Base-by-base conservation (phyloP, 768 basidiomycete species). In the Russula lepida region DNA sequence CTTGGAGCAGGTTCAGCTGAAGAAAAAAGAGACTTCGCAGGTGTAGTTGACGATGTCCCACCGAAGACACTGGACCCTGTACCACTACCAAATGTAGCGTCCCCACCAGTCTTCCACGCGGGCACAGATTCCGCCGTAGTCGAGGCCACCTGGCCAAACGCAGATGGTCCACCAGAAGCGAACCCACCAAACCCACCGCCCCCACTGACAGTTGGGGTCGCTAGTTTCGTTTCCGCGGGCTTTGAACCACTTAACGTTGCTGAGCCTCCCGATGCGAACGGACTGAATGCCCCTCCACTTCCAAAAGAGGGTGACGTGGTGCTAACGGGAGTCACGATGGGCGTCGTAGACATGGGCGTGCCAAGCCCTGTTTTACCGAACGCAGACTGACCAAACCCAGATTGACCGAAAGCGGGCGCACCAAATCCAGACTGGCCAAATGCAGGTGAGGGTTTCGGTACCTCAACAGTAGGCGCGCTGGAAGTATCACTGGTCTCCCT, bases 321-420 rank as follows among this genome's bases (percentile, higher is more conserved):
- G 8, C 47, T 54, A 49, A 64, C 41, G 4, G 65, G 58, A 13
- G 65, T 56, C 28, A 51, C 62, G 8, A 58, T 52, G n/a, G 65
- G 63, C 15, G 65, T 66, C 23, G 65, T 62, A 12, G 65, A 65
- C 64, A 65, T 65, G 7, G 65, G 65, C 8, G 65, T 54, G 27
- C 68, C 70, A 39, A 68, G 64, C 2, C 65, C 63, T 23, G 67
- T 50, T 58, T 66, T 66, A 21, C 70, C 66, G 65, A 71, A 70
- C 4, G 64, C 55, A 28, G 72, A 56, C 56, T 68, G 74, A 21
- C 71, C 73, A 57, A 77, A 77, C 0, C 66, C 67, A n/a, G 74
- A 62, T 52, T 67, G 66, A 48, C 69, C 69, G 60, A 70, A 69
- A 6, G 64, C 58, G 5, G 72, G 37, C 17, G 56, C 25, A 46